Evolutionary conservation across 2,329 filamentous ascomycete species (phyloP).

Genomic region (Botrytis fabae): DNA sequence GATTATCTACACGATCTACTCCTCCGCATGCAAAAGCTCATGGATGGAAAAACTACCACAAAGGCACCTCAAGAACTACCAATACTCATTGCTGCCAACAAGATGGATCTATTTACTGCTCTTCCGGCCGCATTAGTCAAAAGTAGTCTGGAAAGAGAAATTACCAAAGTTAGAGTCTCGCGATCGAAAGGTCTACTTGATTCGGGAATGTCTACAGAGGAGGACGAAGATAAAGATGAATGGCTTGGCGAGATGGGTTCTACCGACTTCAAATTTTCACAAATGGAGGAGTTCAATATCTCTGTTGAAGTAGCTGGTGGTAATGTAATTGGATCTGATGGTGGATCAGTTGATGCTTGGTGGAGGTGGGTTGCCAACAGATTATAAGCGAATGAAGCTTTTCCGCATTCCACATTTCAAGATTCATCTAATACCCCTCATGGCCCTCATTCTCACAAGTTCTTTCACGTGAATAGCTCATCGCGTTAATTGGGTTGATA

Average conservation of each 20-base stretch:
- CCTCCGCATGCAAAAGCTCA: constrained; percentile 75
- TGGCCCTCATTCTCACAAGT: not conserved
- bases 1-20: constrained; percentile 87
- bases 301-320: constrained; percentile 76
- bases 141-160: constrained; percentile 74
- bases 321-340: constrained; percentile 62
- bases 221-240: constrained; percentile 70
- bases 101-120: constrained; percentile 92
- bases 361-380: constrained; percentile 85
- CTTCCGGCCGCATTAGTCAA: constrained; percentile 76
- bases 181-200: constrained; percentile 80
- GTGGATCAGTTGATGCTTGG: constrained; percentile 77
- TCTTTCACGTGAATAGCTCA: not conserved
- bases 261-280: constrained; percentile 73
- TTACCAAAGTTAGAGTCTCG: constrained; percentile 73
- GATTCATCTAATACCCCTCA: not conserved
- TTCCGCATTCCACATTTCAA: not conserved
- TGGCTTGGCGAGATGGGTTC: constrained; percentile 82
- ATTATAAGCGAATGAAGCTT: constrained; percentile 49
- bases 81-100: constrained; percentile 88
- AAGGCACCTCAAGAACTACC: constrained; percentile 63
- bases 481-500: not conserved
- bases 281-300: constrained; percentile 82
- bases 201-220: constrained; percentile 67
- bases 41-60: constrained; percentile 54